Conservation (phyloP, 306 rosid genomes). For the Rosa lucieae region DNA sequence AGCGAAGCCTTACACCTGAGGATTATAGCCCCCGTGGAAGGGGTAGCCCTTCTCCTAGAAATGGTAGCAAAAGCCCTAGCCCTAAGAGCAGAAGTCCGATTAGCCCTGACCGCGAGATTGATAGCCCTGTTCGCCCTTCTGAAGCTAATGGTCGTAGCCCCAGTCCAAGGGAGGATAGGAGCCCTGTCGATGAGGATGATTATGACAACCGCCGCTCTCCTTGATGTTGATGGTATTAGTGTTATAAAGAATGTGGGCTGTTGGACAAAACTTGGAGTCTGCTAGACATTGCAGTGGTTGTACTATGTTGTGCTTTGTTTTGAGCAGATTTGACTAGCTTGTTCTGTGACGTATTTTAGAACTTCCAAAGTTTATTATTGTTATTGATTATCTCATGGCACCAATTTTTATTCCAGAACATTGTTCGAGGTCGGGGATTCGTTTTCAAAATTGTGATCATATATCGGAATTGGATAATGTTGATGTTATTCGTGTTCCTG, state of each 20-base stretch:
- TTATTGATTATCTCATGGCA: neutral
- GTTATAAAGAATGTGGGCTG: neutral
- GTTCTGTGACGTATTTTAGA: neutral
- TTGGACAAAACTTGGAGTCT: slow-evolving; percentile 1
- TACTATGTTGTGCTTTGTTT: slow-evolving; percentile 4
- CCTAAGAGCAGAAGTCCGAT: slow-evolving; percentile 25
- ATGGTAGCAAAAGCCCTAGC: slow-evolving; percentile 50
- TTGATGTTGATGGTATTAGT: slow-evolving; percentile 23
- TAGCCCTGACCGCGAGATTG: slow-evolving; percentile 12
- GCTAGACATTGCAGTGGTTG: neutral
- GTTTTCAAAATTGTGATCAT: neutral
- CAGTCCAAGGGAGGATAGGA: slow-evolving; percentile 52
- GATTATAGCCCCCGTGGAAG: slow-evolving; percentile 47
- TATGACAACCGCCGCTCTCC: slow-evolving; percentile 45
- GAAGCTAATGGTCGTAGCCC: slow-evolving; percentile 45
- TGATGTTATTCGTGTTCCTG: neutral
- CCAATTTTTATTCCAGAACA: neutral
- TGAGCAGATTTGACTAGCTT: neutral
- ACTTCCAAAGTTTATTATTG: neutral
- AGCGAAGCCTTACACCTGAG: slow-evolving; percentile 51
- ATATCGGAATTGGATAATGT: neutral
- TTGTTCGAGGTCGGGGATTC: neutral
- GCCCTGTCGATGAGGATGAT: slow-evolving; percentile 53
- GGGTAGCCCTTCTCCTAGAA: slow-evolving; percentile 42
- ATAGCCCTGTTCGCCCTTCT: slow-evolving; percentile 39